phyloP scores from a whole-genome alignment of 2,329 filamentous ascomycete genomes.

The Aspergillus sojae region DNA sequence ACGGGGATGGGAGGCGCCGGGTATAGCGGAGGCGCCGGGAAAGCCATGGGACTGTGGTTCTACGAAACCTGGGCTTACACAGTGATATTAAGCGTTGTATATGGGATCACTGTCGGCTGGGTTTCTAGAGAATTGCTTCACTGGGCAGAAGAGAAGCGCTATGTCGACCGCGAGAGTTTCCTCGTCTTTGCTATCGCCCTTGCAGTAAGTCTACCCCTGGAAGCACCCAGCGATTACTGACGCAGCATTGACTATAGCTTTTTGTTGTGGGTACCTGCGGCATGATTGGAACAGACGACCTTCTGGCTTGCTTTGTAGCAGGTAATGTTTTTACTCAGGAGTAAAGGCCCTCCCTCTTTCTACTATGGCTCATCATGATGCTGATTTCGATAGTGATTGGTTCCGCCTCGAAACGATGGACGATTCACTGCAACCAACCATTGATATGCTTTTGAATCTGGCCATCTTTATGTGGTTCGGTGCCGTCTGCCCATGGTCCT shows the following conservation, averaged over 20 bases:
- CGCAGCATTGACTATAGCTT: slow-evolving; percentile 47
- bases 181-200: slow-evolving; percentile 83
- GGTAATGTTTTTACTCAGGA: slow-evolving; percentile 92
- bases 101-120: slow-evolving; percentile 78
- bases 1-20: slow-evolving; percentile 60
- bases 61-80: slow-evolving; percentile 83
- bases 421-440: slow-evolving; percentile 89
- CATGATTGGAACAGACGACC: slow-evolving; percentile 84
- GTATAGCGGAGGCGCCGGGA: slow-evolving; percentile 60
- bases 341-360: slow-evolving; percentile 37
- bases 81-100: slow-evolving; percentile 75
- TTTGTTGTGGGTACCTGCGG: slow-evolving; percentile 88
- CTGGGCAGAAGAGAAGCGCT: slow-evolving; percentile 78
- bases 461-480: slow-evolving; percentile 90
- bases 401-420: slow-evolving; percentile 87
- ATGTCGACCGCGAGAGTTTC: slow-evolving; percentile 85
- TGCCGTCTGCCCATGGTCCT: slow-evolving; percentile 77
- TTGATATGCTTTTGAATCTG: slow-evolving; percentile 92
- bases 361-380: neutral
- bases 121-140: slow-evolving; percentile 79
- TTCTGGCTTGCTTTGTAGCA: slow-evolving; percentile 88
- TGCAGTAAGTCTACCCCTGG: slow-evolving; percentile 56
- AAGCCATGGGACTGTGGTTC: slow-evolving; percentile 80
- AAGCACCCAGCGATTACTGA: slow-evolving; percentile 14
- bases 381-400: slow-evolving; percentile 64